These are phyloP conservation scores for Trichoderma gamsii DNA, from an alignment of 495 filamentous ascomycete species.

Conservation along the genomic window DNA sequence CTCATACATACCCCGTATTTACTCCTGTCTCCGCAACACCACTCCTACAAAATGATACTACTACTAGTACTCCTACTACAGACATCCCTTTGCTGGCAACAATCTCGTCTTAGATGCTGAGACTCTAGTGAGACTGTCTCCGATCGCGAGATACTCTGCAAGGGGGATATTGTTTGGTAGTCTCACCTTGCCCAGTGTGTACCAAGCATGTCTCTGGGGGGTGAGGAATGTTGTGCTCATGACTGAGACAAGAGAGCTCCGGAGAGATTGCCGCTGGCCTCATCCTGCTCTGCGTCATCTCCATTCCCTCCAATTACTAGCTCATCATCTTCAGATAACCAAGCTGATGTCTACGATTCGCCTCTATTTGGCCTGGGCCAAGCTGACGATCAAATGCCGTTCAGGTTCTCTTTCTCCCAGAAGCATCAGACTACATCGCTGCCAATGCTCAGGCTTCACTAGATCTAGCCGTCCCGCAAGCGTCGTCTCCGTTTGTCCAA, in stretches of 20 bases:
- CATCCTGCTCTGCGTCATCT: background rate
- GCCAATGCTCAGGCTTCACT: slow-evolving; percentile 58
- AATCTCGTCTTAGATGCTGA: background rate
- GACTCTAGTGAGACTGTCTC: slow-evolving; percentile 5
- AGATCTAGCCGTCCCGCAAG: slow-evolving; percentile 53
- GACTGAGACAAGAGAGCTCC: background rate
- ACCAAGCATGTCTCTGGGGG: background rate
- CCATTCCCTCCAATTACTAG: slow-evolving; percentile 4
- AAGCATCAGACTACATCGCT: slow-evolving; percentile 85
- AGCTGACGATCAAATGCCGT: background rate
- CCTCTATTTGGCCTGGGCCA: too few species aligned
- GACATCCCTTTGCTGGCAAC: background rate
- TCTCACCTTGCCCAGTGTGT: too few species aligned
- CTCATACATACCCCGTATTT: background rate
- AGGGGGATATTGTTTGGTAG: background rate
- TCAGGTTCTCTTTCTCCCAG: slow-evolving; percentile 83
- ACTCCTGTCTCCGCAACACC: too few species aligned
- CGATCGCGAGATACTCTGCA: background rate
- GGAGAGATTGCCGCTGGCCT: background rate
- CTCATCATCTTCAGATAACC: slow-evolving; percentile 12
- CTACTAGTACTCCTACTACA: background rate
- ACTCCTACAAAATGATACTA: too few species aligned
- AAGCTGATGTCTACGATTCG: too few species aligned
- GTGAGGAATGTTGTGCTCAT: background rate
- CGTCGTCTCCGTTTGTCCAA: slow-evolving; percentile 54